These are phyloP conservation scores for Phytopythium oedochilum DNA, from an alignment of 352 stramenopile species.

Conservation along the genomic window DNA sequence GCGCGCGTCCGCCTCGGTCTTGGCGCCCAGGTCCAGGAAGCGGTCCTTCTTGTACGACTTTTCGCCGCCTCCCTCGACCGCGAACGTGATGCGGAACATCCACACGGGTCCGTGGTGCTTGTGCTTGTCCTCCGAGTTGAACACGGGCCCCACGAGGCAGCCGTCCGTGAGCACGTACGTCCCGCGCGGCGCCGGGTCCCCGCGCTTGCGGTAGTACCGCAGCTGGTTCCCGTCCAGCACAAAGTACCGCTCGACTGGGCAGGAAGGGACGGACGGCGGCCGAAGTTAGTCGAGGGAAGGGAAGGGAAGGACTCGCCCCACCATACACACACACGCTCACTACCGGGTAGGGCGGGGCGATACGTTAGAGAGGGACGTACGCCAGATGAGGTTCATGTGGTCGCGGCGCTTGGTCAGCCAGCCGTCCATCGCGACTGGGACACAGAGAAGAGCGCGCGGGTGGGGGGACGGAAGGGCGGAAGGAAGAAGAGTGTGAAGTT, in stretches of 20 bases:
- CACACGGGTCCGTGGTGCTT: conserved; percentile 82
- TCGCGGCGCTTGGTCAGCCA: conserved; percentile 87
- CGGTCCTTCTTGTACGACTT: conserved; percentile 89
- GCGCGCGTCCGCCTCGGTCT: conserved; percentile 76
- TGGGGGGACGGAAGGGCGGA: conserved; percentile 4
- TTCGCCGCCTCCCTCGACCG: conserved; percentile 56
- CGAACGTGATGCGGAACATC: conserved; percentile 90
- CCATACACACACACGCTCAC: too few species aligned
- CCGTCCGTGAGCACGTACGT: conserved; percentile 84
- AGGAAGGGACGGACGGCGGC: not conserved
- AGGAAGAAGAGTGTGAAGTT: not conserved
- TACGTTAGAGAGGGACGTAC: conserved; percentile 29
- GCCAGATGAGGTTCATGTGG: conserved; percentile 90
- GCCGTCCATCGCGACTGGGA: conserved; percentile 56
- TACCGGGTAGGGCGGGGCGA: not conserved
- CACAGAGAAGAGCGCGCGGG: not conserved
- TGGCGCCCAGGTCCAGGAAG: conserved; percentile 82
- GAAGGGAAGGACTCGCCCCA: not conserved
- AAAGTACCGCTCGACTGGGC: conserved; percentile 81
- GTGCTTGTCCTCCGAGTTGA: conserved; percentile 88
- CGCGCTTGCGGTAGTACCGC: conserved; percentile 85
- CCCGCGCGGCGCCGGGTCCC: conserved; percentile 70
- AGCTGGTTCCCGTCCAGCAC: conserved; percentile 83
- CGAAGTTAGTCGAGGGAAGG: not conserved
- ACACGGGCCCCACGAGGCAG: conserved; percentile 73